Conservation (phyloP, 371 early-diverging fungal genomes). For the Apophysomyces elegans region DNA sequence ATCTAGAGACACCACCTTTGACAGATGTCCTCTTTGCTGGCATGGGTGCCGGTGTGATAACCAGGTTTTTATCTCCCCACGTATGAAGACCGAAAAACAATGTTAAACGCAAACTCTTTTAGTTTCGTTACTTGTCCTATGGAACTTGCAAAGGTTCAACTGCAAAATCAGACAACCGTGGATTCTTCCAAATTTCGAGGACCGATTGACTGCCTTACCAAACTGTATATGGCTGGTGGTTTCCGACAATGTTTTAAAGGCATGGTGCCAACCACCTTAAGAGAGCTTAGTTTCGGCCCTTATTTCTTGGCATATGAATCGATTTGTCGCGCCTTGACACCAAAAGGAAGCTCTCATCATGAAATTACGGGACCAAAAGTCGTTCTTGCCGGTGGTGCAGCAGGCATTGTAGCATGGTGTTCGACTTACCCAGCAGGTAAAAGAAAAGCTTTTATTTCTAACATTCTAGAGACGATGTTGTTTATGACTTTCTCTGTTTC, state of each 20-base stretch:
- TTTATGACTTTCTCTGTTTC: not conserved
- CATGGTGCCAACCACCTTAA: slow-evolving; percentile 60
- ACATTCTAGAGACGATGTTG: too few species aligned
- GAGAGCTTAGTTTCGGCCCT: slow-evolving; percentile 81
- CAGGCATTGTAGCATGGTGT: slow-evolving; percentile 81
- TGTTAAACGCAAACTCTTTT: not conserved
- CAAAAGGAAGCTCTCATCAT: slow-evolving; percentile 24
- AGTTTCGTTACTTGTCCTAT: slow-evolving; percentile 66
- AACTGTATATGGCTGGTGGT: slow-evolving; percentile 61
- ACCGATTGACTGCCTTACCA: slow-evolving; percentile 64
- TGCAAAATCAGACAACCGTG: slow-evolving; percentile 56
- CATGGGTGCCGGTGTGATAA: slow-evolving; percentile 64
- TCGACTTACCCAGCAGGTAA: slow-evolving; percentile 77
- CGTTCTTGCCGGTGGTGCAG: slow-evolving; percentile 75
- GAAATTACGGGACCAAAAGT: slow-evolving; percentile 59
- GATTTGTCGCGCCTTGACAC: slow-evolving; percentile 50
- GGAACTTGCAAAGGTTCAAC: slow-evolving; percentile 70
- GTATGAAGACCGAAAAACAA: not conserved
- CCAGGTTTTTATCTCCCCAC: slow-evolving; percentile 46
- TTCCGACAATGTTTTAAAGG: slow-evolving; percentile 71
- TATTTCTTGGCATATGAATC: slow-evolving; percentile 78
- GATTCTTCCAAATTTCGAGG: slow-evolving; percentile 39
- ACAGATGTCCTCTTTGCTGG: slow-evolving; percentile 65
- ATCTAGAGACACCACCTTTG: slow-evolving; percentile 38
- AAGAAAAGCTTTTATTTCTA: too few species aligned